Base-by-base conservation (phyloP, 202 grass and related monocot species). In the Dendrocalamus latiflorus region DNA sequence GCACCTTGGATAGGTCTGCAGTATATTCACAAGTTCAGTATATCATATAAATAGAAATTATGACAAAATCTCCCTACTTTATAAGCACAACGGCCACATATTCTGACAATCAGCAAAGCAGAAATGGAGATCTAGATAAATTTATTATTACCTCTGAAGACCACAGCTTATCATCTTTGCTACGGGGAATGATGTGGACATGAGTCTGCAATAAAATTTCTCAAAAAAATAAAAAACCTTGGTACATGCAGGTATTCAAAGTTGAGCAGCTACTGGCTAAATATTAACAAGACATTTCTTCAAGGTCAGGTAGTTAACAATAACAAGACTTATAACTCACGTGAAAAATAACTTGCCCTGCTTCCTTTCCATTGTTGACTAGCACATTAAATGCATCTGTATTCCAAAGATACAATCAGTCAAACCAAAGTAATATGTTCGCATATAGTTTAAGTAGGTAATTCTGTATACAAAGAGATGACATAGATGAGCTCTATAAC, bases 331-430 rank as follows among this genome's bases (percentile, higher is more conserved):
- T 39, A 76, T 34, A 71, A 89, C 93, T 89, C 53, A 96, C 93
- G 72, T 96, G 93, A 85, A 96, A 96, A 78, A 93, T 81, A 76
- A 93, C 91, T 84, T 97, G 91, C 34, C 94, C 94, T 59, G 94
- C 91, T 66, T 90, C 87, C 65, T 81, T 78, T 81, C 88, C 88
- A 81, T 97, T 93, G 74, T 97, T 97, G 81, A 91, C 87, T 48
- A 93, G 49, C 43, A 97, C 90, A 88, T 97, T 97, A 62, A 97
- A 97, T 81, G 91, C 92, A 88, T 93, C 94, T 93, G 66, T 20
- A 53, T 44, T 28, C n/a, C 33, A 68, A 76, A 83, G 6, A 86
- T 51, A 62, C 41, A 25, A 74, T 73, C 36, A 71, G 68, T 57
- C 3, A 91, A 86, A 64, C 56, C 50, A 16, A 88, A 77, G 73